Evolutionary conservation across 2,329 filamentous ascomycete genomes (phyloP).

Genomic region (Dactylellina drechsleri): DNA sequence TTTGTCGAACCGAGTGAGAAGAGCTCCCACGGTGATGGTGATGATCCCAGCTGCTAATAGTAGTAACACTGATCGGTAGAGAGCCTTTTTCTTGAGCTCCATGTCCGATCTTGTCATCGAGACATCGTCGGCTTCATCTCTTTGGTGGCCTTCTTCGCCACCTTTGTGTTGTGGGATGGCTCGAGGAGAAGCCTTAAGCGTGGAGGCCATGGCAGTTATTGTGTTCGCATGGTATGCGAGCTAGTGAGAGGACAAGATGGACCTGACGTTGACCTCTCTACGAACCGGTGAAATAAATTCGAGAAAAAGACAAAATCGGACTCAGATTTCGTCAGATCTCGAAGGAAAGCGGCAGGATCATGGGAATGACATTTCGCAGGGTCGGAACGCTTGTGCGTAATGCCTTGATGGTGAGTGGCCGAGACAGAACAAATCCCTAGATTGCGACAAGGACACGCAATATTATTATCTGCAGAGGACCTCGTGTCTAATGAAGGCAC

Average conservation of each 20-base stretch:
- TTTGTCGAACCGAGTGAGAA: slow-evolving; percentile 35
- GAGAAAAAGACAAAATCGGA: too few species aligned
- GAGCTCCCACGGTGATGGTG: slow-evolving; percentile 35
- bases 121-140: slow-evolving; percentile 3
- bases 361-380: neutral
- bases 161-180: slow-evolving; percentile 26
- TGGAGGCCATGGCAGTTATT: slow-evolving; percentile 7
- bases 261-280: too few species aligned
- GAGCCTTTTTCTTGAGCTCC: slow-evolving; percentile 31
- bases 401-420: too few species aligned
- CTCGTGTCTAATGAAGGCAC: too few species aligned
- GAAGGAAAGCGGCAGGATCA: too few species aligned
- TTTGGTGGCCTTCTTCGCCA: slow-evolving; percentile 1
- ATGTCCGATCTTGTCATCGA: neutral
- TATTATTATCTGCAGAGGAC: too few species aligned
- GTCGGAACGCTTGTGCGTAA: too few species aligned
- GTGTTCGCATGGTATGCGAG: slow-evolving; percentile 10
- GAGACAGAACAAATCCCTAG: too few species aligned
- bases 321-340: too few species aligned
- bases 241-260: neutral
- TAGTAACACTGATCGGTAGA: slow-evolving; percentile 33
- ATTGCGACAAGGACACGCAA: too few species aligned
- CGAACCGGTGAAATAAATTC: too few species aligned
- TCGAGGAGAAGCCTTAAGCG: slow-evolving; percentile 12
- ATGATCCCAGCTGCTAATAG: slow-evolving; percentile 24